These are phyloP conservation scores for Pythium scleroteichum DNA, from an alignment of 352 stramenopile genomes.

Conservation along the genomic window DNA sequence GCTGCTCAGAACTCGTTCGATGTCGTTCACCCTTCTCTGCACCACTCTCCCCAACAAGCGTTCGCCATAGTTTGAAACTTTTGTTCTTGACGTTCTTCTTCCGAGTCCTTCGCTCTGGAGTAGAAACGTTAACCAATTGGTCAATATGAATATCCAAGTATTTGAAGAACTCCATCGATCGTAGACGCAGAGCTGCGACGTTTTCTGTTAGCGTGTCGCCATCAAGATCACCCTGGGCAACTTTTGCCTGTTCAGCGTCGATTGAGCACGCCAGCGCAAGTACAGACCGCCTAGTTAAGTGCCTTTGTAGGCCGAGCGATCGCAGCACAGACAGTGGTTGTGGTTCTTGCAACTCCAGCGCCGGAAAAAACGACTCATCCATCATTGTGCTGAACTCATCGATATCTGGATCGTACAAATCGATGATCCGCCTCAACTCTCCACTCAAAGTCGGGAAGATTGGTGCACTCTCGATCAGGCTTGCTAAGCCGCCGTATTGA, in stretches of 20 bases:
- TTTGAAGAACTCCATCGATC: constrained; percentile 56
- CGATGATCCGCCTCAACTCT: constrained; percentile 53
- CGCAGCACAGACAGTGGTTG: constrained; percentile 55
- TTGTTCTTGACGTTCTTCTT: constrained; percentile 52
- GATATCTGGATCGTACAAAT: constrained; percentile 76
- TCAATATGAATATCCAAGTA: constrained; percentile 68
- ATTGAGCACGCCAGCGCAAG: constrained; percentile 59
- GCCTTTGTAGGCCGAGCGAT: constrained; percentile 64
- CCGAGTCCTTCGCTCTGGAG: constrained; percentile 26
- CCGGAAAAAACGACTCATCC: constrained; percentile 69
- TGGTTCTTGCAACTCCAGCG: constrained; percentile 53
- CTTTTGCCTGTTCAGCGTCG: constrained; percentile 49
- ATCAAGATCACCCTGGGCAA: constrained; percentile 24
- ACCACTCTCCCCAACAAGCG: constrained; percentile 36
- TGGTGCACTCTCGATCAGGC: constrained; percentile 43
- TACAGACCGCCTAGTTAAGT: constrained; percentile 64
- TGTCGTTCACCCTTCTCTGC: background rate
- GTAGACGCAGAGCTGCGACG: constrained; percentile 31
- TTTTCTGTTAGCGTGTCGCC: constrained; percentile 19
- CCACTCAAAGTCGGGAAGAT: constrained; percentile 65
- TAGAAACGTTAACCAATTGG: constrained; percentile 40
- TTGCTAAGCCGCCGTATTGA: constrained; percentile 38
- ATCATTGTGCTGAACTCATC: constrained; percentile 70
- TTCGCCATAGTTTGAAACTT: constrained; percentile 55
- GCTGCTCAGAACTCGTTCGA: background rate